Conservation (phyloP, 192 early-diverging fungal genomes). For the Coemansia sp. region DNA sequence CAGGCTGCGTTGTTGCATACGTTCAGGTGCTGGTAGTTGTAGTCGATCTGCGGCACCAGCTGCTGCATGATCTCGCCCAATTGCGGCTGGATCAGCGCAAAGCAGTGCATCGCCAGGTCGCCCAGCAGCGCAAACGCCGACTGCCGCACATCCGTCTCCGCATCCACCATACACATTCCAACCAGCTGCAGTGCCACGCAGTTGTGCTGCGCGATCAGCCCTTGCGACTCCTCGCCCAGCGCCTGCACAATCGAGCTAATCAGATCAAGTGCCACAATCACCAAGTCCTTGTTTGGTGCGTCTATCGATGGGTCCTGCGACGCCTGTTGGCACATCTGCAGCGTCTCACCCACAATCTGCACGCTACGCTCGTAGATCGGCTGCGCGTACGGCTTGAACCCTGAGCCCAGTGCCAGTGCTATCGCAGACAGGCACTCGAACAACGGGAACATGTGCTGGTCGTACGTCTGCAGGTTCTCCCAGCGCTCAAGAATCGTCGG, state of each 20-base stretch:
- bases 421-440: conserved; percentile 90
- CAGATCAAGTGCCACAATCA: conserved; percentile 95
- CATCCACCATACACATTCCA: conserved; percentile 76
- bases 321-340: conserved; percentile 65
- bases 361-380: conserved; percentile 89
- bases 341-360: conserved; percentile 77
- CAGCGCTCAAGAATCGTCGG: conserved; percentile 84
- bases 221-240: conserved; percentile 71
- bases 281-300: conserved; percentile 89
- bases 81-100: conserved; percentile 76
- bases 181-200: conserved; percentile 75
- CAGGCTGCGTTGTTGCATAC: conserved; percentile 99
- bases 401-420: conserved; percentile 79
- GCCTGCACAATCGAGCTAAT: conserved; percentile 93
- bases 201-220: conserved; percentile 70
- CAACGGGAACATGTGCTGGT: conserved; percentile 92
- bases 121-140: conserved; percentile 95
- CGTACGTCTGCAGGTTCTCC: conserved; percentile 75
- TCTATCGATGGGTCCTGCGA: conserved; percentile 54
- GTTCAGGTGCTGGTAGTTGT: conserved; percentile 59
- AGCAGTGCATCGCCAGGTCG: conserved; percentile 92
- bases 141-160: conserved; percentile 83
- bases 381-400: conserved; percentile 82
- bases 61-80: conserved; percentile 79
- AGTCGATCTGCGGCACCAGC: conserved; percentile 72